These are phyloP conservation scores for Xylaria multiplex DNA, from an alignment of 2,329 filamentous ascomycete species.

Conservation along the genomic window DNA sequence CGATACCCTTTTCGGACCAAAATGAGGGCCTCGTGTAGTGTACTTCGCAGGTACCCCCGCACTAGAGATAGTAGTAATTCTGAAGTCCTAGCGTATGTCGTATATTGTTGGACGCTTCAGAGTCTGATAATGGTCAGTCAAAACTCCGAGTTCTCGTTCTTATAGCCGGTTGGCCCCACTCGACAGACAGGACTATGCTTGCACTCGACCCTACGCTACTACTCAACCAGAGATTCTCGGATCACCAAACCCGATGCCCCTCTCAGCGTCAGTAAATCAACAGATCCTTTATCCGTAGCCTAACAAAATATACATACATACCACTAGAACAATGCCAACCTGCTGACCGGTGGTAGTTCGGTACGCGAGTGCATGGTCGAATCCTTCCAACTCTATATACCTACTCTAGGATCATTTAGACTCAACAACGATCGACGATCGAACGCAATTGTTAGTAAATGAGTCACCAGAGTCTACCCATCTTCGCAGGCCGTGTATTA, in stretches of 20 bases:
- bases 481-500: neutral
- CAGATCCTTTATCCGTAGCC: neutral
- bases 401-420: constrained; percentile 6
- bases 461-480: constrained; percentile 7
- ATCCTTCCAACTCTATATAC: neutral
- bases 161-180: constrained; percentile 3
- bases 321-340: too few relatives aligned
- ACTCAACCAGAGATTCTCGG: neutral
- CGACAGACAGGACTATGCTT: neutral
- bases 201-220: constrained; percentile 4
- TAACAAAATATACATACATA: neutral
- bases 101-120: neutral
- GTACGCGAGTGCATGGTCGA: too few relatives aligned
- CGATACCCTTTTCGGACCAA: neutral
- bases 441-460: constrained; percentile 1
- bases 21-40: neutral
- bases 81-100: neutral
- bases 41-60: neutral
- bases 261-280: constrained; percentile 11
- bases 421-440: neutral
- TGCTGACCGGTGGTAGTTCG: too few relatives aligned
- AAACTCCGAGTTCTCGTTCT: constrained; percentile 2
- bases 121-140: constrained; percentile 8
- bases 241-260: constrained; percentile 12
- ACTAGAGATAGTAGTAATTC: neutral